A percentile compares a stretch with the other conserved stretches of the same genome.
Evolutionary conservation across 208 protist genomes (phyloP).

Genomic region (Borovskyia barvae): DNA sequence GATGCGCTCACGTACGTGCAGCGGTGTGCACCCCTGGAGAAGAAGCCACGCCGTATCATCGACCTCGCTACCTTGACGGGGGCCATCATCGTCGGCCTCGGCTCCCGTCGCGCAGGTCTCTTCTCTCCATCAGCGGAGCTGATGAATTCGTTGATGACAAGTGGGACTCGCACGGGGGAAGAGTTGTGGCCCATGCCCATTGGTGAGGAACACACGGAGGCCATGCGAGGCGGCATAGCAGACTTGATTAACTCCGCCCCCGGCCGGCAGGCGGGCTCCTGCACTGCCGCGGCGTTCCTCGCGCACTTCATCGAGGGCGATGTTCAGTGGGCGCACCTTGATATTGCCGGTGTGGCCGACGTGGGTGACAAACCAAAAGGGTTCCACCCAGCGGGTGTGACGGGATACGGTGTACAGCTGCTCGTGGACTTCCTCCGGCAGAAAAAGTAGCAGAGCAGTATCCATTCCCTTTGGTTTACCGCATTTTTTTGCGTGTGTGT

Average conservation of each 20-base stretch:
- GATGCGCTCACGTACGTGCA: constrained; percentile 90
- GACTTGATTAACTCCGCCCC: constrained; percentile 65
- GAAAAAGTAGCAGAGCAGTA: constrained; percentile 9
- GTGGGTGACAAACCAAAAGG: constrained; percentile 63
- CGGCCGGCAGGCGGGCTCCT: constrained; percentile 61
- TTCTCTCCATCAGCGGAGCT: constrained; percentile 56
- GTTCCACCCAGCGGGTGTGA: constrained; percentile 63
- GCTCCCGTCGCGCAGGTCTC: constrained; percentile 70
- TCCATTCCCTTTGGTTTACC: no score
- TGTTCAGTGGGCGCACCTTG: constrained; percentile 73
- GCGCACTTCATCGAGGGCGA: constrained; percentile 68
- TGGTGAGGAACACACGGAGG: constrained; percentile 65
- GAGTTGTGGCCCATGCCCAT: constrained; percentile 90
- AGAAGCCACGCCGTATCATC: constrained; percentile 68
- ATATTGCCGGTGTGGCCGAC: constrained; percentile 78
- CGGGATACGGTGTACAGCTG: constrained; percentile 83
- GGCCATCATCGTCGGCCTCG: constrained; percentile 75
- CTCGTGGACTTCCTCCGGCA: constrained; percentile 71
- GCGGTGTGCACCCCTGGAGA: constrained; percentile 53
- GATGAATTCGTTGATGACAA: constrained; percentile 39
- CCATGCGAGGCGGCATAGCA: constrained; percentile 67
- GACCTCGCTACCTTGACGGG: constrained; percentile 92
- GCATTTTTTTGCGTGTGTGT: no score
- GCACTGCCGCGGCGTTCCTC: constrained; percentile 86
- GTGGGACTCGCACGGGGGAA: constrained; percentile 60